phyloP scores from a whole-genome alignment of 108 stramenopile genomes.

The Stephanodiscus minutulus region DNA sequence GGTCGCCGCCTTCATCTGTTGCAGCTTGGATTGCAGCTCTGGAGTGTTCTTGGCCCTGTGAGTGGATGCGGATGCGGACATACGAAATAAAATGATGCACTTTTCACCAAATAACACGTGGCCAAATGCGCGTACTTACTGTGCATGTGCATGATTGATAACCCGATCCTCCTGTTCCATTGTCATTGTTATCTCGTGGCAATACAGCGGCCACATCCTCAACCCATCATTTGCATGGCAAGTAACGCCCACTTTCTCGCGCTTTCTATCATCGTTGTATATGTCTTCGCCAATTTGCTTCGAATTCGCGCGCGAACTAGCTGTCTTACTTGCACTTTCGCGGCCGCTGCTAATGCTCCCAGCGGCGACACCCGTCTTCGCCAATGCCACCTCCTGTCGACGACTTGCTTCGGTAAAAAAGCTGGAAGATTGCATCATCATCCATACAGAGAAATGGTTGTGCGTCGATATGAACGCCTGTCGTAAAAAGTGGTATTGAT shows the following conservation, averaged over 20 bases:
- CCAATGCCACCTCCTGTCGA: slow-evolving; percentile 22
- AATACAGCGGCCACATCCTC: slow-evolving; percentile 81
- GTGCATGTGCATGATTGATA: slow-evolving; percentile 47
- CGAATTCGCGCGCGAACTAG: slow-evolving; percentile 71
- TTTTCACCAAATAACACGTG: neutral
- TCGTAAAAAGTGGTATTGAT: slow-evolving; percentile 68
- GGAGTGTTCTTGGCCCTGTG: slow-evolving; percentile 38
- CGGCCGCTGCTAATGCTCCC: slow-evolving; percentile 18
- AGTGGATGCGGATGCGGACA: neutral
- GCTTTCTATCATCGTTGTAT: slow-evolving; percentile 39
- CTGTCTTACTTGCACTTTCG: slow-evolving; percentile 17
- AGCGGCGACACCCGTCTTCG: slow-evolving; percentile 16
- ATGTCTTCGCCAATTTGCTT: slow-evolving; percentile 86
- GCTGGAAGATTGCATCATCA: slow-evolving; percentile 56
- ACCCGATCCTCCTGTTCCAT: slow-evolving; percentile 88
- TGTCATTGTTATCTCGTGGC: slow-evolving; percentile 80
- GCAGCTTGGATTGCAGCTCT: slow-evolving; percentile 39
- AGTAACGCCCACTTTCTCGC: slow-evolving; percentile 14
- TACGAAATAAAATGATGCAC: neutral
- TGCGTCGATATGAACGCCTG: slow-evolving; percentile 68
- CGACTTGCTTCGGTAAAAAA: slow-evolving; percentile 68
- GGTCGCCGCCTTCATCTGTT: slow-evolving; percentile 59
- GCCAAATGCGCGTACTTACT: slow-evolving; percentile 34
- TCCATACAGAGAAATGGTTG: slow-evolving; percentile 75
- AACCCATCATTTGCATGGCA: slow-evolving; percentile 49